Evolutionary conservation across 1,284 basidiomycete genomes (phyloP).

Genomic region (Tylopilus sp.): DNA sequence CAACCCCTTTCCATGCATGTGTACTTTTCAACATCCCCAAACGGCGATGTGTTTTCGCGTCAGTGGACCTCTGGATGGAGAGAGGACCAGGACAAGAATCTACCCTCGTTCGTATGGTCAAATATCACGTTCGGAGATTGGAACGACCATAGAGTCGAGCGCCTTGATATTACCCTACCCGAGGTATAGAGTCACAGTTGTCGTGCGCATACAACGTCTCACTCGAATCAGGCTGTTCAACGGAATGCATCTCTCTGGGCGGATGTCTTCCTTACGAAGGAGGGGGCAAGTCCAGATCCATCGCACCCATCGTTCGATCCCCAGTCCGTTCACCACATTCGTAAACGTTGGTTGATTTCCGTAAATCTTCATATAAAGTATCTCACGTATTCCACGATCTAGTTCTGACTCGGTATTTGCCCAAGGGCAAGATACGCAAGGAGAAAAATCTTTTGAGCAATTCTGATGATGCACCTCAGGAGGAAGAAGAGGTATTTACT

Average conservation of each 20-base stretch:
- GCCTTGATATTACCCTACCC: conserved; percentile 72
- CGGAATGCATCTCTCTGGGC: conserved; percentile 83
- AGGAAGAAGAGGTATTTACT: conserved; percentile 39
- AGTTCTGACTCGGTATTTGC: conserved; percentile 85
- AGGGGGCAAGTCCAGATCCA: conserved; percentile 64
- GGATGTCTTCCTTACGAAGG: conserved; percentile 77
- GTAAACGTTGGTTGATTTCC: conserved; percentile 62
- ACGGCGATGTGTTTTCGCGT: conserved; percentile 55
- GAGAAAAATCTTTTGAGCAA: conserved; percentile 76
- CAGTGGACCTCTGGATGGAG: conserved; percentile 46
- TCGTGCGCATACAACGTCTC: conserved; percentile 2
- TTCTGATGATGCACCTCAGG: conserved; percentile 36
- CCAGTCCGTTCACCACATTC: conserved; percentile 64
- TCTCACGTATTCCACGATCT: conserved; percentile 9
- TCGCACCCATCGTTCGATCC: conserved; percentile 48
- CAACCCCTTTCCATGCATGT: conserved; percentile 69
- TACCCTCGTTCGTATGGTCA: conserved; percentile 75
- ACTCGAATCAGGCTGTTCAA: conserved; percentile 57
- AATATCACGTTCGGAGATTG: conserved; percentile 83
- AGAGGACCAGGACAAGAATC: conserved; percentile 44
- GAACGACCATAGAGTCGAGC: conserved; percentile 61
- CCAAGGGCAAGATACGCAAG: conserved; percentile 70
- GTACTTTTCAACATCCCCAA: conserved; percentile 65
- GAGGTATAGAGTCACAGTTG: conserved; percentile 43
- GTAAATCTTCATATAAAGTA: not conserved